Evolutionary conservation across 1,284 basidiomycete genomes (phyloP).

Genomic region (Trametes sp.): DNA sequence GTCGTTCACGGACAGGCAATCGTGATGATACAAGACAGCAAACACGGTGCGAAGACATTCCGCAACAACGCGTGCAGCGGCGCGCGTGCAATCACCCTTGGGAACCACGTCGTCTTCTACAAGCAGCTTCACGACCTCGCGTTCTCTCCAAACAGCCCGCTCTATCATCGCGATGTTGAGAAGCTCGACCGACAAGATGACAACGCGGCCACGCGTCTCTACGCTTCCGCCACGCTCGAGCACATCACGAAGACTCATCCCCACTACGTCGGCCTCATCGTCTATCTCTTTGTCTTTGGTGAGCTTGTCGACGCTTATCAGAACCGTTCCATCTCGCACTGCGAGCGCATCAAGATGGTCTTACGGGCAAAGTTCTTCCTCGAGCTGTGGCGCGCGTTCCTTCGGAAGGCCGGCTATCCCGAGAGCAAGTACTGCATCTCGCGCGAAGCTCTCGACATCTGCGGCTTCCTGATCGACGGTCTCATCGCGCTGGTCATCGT

Average conservation of each 20-base stretch:
- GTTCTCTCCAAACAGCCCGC: constrained; percentile 12
- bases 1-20: constrained; percentile 28
- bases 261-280: constrained; percentile 20
- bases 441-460: constrained; percentile 43
- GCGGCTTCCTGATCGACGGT: constrained; percentile 41
- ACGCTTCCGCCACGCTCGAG: constrained; percentile 33
- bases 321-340: constrained; percentile 29
- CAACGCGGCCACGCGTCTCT: constrained; percentile 45
- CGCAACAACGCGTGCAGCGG: constrained; percentile 43
- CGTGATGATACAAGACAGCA: constrained; percentile 41
- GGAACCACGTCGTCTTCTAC: constrained; percentile 25
- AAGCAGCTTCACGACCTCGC: constrained; percentile 7
- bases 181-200: constrained; percentile 52
- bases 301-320: constrained; percentile 38
- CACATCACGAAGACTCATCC: constrained; percentile 16
- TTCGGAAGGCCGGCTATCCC: constrained; percentile 35
- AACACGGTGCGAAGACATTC: constrained; percentile 42
- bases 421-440: constrained; percentile 42
- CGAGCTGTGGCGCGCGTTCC: constrained; percentile 43
- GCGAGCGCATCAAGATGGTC: constrained; percentile 44
- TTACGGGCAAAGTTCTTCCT: constrained; percentile 46
- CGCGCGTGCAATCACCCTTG: constrained; percentile 35
- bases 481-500: constrained; percentile 43
- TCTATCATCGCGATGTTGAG: constrained; percentile 48
- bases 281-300: constrained; percentile 38